A percentile compares a stretch with the other conserved stretches of the same genome.
Evolutionary conservation across 345 rosid species (phyloP).

Genomic region (Brassica rapa): DNA sequence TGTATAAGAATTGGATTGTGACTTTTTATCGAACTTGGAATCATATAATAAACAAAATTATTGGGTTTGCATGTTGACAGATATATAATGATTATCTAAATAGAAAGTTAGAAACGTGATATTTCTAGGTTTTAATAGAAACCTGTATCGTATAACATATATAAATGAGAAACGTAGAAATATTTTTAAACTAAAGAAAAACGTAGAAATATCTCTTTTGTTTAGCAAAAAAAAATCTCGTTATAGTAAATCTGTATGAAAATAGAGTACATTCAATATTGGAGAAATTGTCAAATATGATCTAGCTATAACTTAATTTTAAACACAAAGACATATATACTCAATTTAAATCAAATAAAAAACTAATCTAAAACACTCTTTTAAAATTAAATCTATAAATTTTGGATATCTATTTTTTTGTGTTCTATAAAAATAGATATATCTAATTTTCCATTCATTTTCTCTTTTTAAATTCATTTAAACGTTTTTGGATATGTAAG

Average conservation of each 20-base stretch:
- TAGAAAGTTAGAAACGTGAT: background rate
- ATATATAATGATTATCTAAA: background rate
- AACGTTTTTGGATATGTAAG: too few relatives aligned
- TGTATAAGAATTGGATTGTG: background rate
- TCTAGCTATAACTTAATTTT: too few relatives aligned
- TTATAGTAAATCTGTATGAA: background rate
- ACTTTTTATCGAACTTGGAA: background rate
- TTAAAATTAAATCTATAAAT: too few relatives aligned
- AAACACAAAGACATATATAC: too few relatives aligned
- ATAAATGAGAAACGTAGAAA: background rate
- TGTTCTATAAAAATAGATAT: too few relatives aligned
- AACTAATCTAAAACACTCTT: too few relatives aligned
- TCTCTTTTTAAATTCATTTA: too few relatives aligned
- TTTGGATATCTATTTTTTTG: too few relatives aligned
- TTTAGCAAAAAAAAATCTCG: background rate
- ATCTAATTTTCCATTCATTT: too few relatives aligned
- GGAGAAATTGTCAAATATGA: too few relatives aligned
- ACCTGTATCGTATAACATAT: background rate
- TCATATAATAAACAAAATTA: background rate
- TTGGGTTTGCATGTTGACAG: background rate
- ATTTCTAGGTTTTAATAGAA: background rate
- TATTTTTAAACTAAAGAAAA: background rate
- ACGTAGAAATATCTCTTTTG: background rate
- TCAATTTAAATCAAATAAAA: too few relatives aligned
- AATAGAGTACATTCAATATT: too few relatives aligned